Percentiles rank a stretch among this genome's conserved stretches.
These are phyloP conservation scores for Corylus avellana DNA, from an alignment of 306 rosid species.

Conservation along the genomic window DNA sequence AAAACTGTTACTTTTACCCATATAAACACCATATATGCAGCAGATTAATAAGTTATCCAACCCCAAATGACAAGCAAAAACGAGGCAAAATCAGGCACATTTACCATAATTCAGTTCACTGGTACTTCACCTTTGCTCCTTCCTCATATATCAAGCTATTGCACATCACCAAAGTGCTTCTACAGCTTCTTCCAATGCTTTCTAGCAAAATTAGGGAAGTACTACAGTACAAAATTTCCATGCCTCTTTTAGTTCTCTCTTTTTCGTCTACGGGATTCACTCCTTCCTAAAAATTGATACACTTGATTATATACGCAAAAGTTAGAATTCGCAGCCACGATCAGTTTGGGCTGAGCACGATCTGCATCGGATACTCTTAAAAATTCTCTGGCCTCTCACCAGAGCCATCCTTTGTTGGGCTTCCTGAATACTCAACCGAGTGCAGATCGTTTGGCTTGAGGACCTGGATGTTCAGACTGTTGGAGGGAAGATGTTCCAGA, in stretches of 20 bases:
- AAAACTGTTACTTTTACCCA: conserved; percentile 29
- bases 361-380: conserved; percentile 35
- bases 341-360: conserved; percentile 21
- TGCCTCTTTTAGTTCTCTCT: conserved; percentile 18
- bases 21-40: conserved; percentile 47
- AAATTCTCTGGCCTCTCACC: conserved; percentile 36
- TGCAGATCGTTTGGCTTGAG: conserved; percentile 39
- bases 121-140: conserved; percentile 39
- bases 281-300: conserved; percentile 49
- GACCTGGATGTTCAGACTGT: conserved; percentile 49
- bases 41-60: conserved; percentile 30
- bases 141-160: conserved; percentile 32
- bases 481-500: conserved; percentile 69
- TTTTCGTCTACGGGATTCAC: neutral
- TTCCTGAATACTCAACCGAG: conserved; percentile 38
- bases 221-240: conserved; percentile 53
- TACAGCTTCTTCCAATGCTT: conserved; percentile 34
- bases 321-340: conserved; percentile 40
- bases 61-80: conserved; percentile 35
- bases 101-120: conserved; percentile 17
- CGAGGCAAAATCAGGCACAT: conserved; percentile 17
- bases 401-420: conserved; percentile 36
- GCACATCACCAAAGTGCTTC: conserved; percentile 47
- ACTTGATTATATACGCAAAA: conserved; percentile 36
- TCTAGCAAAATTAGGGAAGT: conserved; percentile 40